Evolutionary conservation across 495 filamentous ascomycete genomes (phyloP), one percentile per base, ranked within the genome.

Genomic region (Filosporella fistucella): DNA sequence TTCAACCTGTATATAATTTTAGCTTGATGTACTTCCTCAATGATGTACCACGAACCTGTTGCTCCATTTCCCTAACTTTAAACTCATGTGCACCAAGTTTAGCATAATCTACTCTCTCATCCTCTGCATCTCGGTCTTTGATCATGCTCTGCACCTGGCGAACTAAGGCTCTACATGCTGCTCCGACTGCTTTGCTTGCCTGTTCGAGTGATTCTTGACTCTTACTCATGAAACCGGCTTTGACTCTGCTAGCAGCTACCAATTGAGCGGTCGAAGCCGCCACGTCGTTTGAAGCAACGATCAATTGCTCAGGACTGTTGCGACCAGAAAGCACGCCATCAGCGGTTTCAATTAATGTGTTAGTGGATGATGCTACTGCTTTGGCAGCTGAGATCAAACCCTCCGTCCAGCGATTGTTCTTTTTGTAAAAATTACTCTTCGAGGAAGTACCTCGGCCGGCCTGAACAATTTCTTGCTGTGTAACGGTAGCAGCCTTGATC

Each of bases 31-130:
- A 25, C 16, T 18, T n/a, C 3, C 20, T 3, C 34, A 28, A 30
- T 12, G 12, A 33, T 32, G 28, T 11, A 41, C 9, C 11, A 78
- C 81, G 54, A 74, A 96, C 91, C 88, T 98, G 94, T 66, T 98
- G 94, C 71, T 98, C 91, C 94, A 98, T 98, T 74, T 98, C 90
- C 60, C 84, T 77, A 12, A 96, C 89, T 73, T 98, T 98, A 75
- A 98, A 96, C 71, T 97, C 93, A 67, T 95, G 89, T 40, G 84
- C 78, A 57, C 86, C 89, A 28, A 97, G 69, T 65, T 87, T 87
- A 0, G 75, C 70, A 64, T 96, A 98, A 63, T 98, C 91, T 24
- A 93, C 81, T n/a, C 74, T 70, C 25, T 96, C 94, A 18, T 91
- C 89, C 13, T 86, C 91, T 54, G 73, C 74, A 64, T 87, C 84